These are phyloP conservation scores for Fusarium palustre DNA, from an alignment of 2,329 filamentous ascomycete species.

Conservation along the genomic window DNA sequence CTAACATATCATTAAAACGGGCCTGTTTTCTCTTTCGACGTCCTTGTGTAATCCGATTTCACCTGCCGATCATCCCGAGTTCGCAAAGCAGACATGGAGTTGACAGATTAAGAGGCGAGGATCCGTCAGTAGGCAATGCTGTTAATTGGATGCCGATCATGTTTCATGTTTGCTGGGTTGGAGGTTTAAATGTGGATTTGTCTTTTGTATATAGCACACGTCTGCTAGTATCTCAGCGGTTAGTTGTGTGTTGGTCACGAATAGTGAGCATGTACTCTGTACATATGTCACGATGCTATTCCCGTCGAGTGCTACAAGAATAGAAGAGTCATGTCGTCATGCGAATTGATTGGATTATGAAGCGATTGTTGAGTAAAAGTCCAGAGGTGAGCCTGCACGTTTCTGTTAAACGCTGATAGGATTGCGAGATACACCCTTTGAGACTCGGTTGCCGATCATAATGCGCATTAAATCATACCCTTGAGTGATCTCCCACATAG, in stretches of 20 bases:
- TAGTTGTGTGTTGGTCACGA: constrained; percentile 4
- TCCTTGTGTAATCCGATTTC: constrained; percentile 29
- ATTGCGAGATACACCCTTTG: constrained; percentile 8
- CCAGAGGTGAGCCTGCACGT: constrained; percentile 8
- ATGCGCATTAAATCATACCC: constrained; percentile 22
- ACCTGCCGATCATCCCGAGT: constrained; percentile 41
- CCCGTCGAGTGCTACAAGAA: constrained; percentile 19
- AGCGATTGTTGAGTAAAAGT: constrained; percentile 6
- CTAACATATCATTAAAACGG: constrained; percentile 33
- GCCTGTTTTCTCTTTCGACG: constrained; percentile 17
- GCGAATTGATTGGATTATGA: constrained; percentile 5
- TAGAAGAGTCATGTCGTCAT: constrained; percentile 17
- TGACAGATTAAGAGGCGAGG: constrained; percentile 22
- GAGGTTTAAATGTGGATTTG: constrained; percentile 19
- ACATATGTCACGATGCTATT: constrained; percentile 4
- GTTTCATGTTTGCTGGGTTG: constrained; percentile 33
- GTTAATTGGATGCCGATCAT: constrained; percentile 34
- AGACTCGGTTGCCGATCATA: constrained; percentile 28
- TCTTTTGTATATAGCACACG: constrained; percentile 4
- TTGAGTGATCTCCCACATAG: neutral
- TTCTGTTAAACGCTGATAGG: neutral
- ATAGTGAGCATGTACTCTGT: too few species aligned
- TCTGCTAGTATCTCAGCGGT: neutral
- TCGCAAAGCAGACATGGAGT: constrained; percentile 26
- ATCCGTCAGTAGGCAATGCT: constrained; percentile 13